Conservation (phyloP, 768 basidiomycete species). For the Vararia minispora region DNA sequence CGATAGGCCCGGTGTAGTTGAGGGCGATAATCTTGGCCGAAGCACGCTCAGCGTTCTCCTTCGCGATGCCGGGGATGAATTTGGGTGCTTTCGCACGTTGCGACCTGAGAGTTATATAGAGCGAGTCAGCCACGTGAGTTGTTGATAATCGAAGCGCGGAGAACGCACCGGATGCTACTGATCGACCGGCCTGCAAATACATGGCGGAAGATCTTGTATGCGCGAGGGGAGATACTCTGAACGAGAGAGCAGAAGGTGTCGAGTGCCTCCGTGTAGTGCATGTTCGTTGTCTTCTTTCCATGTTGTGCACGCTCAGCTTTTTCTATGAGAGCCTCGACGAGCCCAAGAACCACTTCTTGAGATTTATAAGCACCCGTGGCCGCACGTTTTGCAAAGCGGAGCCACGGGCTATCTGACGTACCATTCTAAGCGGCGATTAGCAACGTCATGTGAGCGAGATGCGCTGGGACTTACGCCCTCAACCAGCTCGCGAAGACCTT, state of each 20-base stretch:
- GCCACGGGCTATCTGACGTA: constrained; percentile 7
- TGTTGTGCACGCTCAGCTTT: background rate
- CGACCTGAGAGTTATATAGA: too few relatives aligned
- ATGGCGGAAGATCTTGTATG: background rate
- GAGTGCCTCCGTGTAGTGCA: background rate
- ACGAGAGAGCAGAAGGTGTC: background rate
- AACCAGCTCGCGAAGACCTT: background rate
- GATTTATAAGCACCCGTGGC: constrained; percentile 12
- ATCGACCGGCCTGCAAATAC: background rate
- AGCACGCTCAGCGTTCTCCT: too few relatives aligned
- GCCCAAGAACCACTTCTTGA: constrained; percentile 1
- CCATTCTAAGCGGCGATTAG: background rate
- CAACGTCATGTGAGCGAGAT: too few relatives aligned
- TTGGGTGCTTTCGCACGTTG: too few relatives aligned
- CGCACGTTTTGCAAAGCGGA: constrained; percentile 16
- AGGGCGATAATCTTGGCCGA: too few relatives aligned
- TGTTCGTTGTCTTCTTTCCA: background rate
- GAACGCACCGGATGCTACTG: background rate
- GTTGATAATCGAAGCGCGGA: too few relatives aligned
- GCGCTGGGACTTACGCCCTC: background rate
- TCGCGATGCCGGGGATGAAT: too few relatives aligned
- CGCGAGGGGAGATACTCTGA: background rate
- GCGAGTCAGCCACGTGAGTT: too few relatives aligned
- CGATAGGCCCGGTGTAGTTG: too few relatives aligned
- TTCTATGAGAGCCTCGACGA: background rate